These are phyloP conservation scores for Zygosaccharomyces sapae DNA, from an alignment of 1,139 yeast genomes.

Conservation along the genomic window DNA sequence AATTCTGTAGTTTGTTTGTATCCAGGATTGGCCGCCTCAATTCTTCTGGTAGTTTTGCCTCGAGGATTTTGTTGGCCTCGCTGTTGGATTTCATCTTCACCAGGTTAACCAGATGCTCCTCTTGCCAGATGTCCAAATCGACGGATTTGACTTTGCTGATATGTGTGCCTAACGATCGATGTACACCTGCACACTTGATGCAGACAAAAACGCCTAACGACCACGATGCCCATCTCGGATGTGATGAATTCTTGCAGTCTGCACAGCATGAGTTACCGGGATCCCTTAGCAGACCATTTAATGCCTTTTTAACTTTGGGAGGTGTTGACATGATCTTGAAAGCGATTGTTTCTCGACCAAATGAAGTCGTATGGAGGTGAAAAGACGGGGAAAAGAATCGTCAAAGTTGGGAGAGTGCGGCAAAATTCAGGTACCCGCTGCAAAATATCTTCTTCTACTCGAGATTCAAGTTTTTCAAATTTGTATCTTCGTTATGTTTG, in stretches of 20 bases:
- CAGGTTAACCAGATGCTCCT: constrained; percentile 79
- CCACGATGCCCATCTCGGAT: constrained; percentile 98
- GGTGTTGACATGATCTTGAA: constrained; percentile 17
- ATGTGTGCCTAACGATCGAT: constrained; percentile 91
- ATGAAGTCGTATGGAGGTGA: background rate
- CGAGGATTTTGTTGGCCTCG: constrained; percentile 76
- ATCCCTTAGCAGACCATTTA: constrained; percentile 68
- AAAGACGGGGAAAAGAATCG: background rate
- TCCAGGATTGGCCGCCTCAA: constrained; percentile 37
- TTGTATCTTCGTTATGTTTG: background rate
- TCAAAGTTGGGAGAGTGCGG: background rate
- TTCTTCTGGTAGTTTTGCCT: constrained; percentile 60
- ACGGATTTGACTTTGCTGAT: constrained; percentile 80
- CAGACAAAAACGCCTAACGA: constrained; percentile 86
- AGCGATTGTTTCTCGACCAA: background rate
- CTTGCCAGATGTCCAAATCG: constrained; percentile 94
- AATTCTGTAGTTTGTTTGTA: constrained; percentile 79
- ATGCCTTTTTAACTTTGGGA: constrained; percentile 41
- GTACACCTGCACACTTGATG: constrained; percentile 89
- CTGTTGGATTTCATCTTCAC: constrained; percentile 80
- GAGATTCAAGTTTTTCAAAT: background rate
- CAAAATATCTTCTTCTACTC: background rate
- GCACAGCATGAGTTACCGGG: constrained; percentile 75
- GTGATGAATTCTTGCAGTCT: constrained; percentile 81
- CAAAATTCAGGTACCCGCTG: background rate